Base-by-base conservation (phyloP, 257 asterid genomes). In the Solanum chilense region DNA sequence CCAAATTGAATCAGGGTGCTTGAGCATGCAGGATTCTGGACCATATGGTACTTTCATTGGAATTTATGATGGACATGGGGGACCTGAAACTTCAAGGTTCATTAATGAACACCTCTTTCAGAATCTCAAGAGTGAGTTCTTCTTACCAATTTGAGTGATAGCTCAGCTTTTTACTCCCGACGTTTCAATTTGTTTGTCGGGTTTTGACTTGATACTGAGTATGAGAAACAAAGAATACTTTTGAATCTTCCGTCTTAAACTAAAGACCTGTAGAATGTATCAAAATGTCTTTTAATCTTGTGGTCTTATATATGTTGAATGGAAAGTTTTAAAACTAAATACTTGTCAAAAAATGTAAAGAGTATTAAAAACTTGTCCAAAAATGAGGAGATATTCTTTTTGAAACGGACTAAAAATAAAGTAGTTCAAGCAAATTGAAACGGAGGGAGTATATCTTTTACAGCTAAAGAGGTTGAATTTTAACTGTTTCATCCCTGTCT, bases 31-130 rank as follows among this genome's bases (percentile, higher is more conserved):
- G 74, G 95, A 92, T 78, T 90, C 93, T 47, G 97, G 95, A 35
- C 95, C 97, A 10, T 90, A 88, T 88, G 97, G 97, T 86, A 93
- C 97, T 83, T 94, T 94, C 84, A 91, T 94, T 23, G 97, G 96
- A 78, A 69, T 94, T 86, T 94, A 94, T 88, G 97, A 94, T 90
- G 97, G 97, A n/a, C 97, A 94, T 58, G 96, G 97, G 12, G 97
- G 96, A 49, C 97, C 97, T 9, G 96, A 94, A 88, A 93, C 97
- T 20, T 90, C 97, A 6, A 88, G 96, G 75, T 94, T 89, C 90
- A 90, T 94, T 92, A 94, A 93, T 82, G 92, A 93, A 1, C 91
- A 92, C 86, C 93, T 94, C 85, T 94, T 92, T 89, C 93, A 90
- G 86, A 92, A 94, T 89, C 95, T 94, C 88, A 92, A 94, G 91